Conservation (phyloP, 768 basidiomycete species). For the Strobilomyces dryophilus region DNA sequence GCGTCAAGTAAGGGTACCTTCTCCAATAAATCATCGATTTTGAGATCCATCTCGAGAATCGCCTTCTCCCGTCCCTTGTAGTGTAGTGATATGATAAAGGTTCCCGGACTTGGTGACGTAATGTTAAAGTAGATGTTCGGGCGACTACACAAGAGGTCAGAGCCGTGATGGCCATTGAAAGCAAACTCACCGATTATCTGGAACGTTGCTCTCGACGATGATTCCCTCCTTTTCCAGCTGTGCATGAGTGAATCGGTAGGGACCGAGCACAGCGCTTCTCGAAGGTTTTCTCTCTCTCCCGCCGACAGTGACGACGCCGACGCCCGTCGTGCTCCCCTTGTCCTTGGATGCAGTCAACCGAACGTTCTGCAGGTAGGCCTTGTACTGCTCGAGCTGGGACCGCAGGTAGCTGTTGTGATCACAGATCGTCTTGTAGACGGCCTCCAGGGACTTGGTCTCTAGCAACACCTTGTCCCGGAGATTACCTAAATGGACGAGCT, state of each 20-base stretch:
- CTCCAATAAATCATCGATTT: conserved; percentile 96
- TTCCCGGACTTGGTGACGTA: conserved; percentile 94
- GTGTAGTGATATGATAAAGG: conserved; percentile 97
- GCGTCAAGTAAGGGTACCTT: conserved; percentile 57
- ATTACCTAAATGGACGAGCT: conserved; percentile 95
- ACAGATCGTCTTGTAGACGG: conserved; percentile 98
- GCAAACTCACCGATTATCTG: conserved; percentile 81
- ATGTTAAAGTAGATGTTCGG: conserved; percentile 99
- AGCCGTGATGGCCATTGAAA: neutral
- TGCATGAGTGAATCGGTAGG: conserved; percentile 96
- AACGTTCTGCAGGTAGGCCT: conserved; percentile 98
- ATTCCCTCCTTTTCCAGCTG: conserved; percentile 99
- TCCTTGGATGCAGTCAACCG: conserved; percentile 85
- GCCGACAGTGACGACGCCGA: conserved; percentile 92
- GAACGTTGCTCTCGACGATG: conserved; percentile 98
- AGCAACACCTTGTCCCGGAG: conserved; percentile 91
- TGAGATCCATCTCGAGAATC: conserved; percentile 98
- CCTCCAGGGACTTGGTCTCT: conserved; percentile 90
- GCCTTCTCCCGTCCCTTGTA: conserved; percentile 99
- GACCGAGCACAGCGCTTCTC: conserved; percentile 86
- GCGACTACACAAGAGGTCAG: conserved; percentile 50
- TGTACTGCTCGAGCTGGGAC: conserved; percentile 97
- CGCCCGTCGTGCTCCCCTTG: conserved; percentile 81
- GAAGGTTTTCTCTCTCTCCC: conserved; percentile 94
- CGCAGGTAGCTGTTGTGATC: conserved; percentile 99